Evolutionary conservation across 2,329 filamentous ascomycete genomes (phyloP).

Genomic region (Pezizomycotina sp.): DNA sequence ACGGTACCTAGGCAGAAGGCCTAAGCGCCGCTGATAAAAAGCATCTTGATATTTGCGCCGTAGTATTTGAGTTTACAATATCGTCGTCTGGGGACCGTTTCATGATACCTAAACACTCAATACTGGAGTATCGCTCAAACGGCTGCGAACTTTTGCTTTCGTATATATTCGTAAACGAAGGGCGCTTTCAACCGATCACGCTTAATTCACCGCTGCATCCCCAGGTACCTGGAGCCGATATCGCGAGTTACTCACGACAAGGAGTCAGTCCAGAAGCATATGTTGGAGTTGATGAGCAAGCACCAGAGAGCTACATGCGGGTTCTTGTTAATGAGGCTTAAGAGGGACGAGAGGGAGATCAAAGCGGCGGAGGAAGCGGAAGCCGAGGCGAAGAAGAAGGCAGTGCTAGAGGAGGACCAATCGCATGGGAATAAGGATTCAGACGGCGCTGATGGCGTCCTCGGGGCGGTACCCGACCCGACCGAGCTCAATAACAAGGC

Average conservation of each 20-base stretch:
- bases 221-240: slow-evolving; percentile 44
- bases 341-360: slow-evolving; percentile 29
- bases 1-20: slow-evolving; percentile 17
- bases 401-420: too few relatives aligned
- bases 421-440: too few relatives aligned
- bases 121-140: slow-evolving; percentile 45
- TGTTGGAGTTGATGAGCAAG: slow-evolving; percentile 54
- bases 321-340: slow-evolving; percentile 49
- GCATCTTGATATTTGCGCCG: slow-evolving; percentile 47
- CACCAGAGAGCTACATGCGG: slow-evolving; percentile 53
- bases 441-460: too few relatives aligned
- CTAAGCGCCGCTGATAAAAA: slow-evolving; percentile 28
- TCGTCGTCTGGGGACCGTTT: slow-evolving; percentile 49
- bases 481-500: too few relatives aligned
- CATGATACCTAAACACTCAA: slow-evolving; percentile 61
- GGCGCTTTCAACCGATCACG: slow-evolving; percentile 60
- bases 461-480: too few relatives aligned
- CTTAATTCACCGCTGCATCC: slow-evolving; percentile 42
- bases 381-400: slow-evolving; percentile 16
- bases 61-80: slow-evolving; percentile 50
- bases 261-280: slow-evolving; percentile 48
- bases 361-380: slow-evolving; percentile 15
- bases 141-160: slow-evolving; percentile 52
- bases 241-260: slow-evolving; percentile 44
- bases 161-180: slow-evolving; percentile 43